phyloP scores from a whole-genome alignment of 805 yeast genomes.

The Metschnikowia lunata region DNA sequence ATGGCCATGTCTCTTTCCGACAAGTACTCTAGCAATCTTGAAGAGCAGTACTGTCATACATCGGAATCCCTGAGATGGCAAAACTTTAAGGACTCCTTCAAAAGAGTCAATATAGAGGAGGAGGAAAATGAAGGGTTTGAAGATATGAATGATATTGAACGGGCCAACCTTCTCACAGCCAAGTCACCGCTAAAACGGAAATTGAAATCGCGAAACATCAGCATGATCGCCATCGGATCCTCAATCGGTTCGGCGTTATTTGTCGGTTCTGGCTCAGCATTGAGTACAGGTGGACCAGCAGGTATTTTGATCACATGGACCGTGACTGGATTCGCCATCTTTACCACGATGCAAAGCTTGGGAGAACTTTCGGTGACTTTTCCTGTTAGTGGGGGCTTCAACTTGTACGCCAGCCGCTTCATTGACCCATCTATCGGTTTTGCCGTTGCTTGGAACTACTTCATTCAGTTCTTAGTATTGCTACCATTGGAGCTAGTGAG shows the following conservation, averaged over 20 bases:
- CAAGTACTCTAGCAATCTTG: slow-evolving; percentile 3
- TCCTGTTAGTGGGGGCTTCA: slow-evolving; percentile 51
- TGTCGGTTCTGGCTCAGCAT: slow-evolving; percentile 72
- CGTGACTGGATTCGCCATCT: slow-evolving; percentile 64
- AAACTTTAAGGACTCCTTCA: slow-evolving; percentile 47
- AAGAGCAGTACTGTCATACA: slow-evolving; percentile 9
- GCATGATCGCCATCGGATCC: slow-evolving; percentile 78
- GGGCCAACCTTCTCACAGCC: slow-evolving; percentile 38
- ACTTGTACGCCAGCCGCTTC: slow-evolving; percentile 49
- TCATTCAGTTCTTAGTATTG: slow-evolving; percentile 59
- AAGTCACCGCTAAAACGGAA: slow-evolving; percentile 45
- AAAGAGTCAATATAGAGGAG: slow-evolving; percentile 26
- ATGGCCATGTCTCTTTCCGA: slow-evolving; percentile 2
- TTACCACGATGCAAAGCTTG: slow-evolving; percentile 28
- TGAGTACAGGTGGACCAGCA: slow-evolving; percentile 65
- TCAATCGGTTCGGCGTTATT: slow-evolving; percentile 77
- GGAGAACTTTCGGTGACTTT: slow-evolving; percentile 18
- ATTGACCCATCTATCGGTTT: slow-evolving; percentile 56
- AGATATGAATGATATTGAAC: slow-evolving; percentile 33
- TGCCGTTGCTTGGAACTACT: slow-evolving; percentile 60
- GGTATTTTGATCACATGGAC: slow-evolving; percentile 61
- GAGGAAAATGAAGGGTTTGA: slow-evolving; percentile 20
- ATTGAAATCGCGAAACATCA: slow-evolving; percentile 48
- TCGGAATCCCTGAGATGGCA: slow-evolving; percentile 33
- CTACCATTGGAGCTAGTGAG: slow-evolving; percentile 63